Percentiles rank a stretch among this genome's conserved stretches.
phyloP scores from a whole-genome alignment of 495 filamentous ascomycete species.

The Penicillium robsamsonii region DNA sequence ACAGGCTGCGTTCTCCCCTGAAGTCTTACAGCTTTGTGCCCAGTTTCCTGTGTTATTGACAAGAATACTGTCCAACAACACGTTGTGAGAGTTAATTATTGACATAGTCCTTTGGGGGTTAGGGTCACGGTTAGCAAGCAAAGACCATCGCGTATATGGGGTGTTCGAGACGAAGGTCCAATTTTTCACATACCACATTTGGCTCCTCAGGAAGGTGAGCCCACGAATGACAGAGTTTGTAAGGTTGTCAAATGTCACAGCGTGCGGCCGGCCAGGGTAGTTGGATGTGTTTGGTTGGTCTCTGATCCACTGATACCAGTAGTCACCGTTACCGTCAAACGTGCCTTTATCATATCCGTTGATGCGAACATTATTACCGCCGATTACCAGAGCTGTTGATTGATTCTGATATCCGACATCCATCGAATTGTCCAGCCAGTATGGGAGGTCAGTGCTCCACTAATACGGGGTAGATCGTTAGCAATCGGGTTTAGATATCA shows the following conservation, averaged over 20 bases:
- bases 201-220: conserved; percentile 41
- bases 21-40: conserved; percentile 17
- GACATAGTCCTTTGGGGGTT: conserved; percentile 26
- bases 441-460: conserved; percentile 46
- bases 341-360: conserved; percentile 40
- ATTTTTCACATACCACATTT: conserved; percentile 40
- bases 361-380: conserved; percentile 42
- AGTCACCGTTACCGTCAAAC: conserved; percentile 45
- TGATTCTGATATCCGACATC: conserved; percentile 49
- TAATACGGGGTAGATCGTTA: not conserved
- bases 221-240: conserved; percentile 35
- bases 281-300: conserved; percentile 33
- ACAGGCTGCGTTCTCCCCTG: too few species aligned
- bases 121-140: not conserved
- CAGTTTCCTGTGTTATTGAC: conserved; percentile 38
- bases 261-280: conserved; percentile 43
- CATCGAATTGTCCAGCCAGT: conserved; percentile 48
- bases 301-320: conserved; percentile 39
- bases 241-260: conserved; percentile 36
- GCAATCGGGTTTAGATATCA: not conserved
- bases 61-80: conserved; percentile 36
- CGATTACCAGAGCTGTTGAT: conserved; percentile 46
- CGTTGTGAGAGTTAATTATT: conserved; percentile 36
- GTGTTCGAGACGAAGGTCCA: not conserved
- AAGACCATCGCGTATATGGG: not conserved